Evolutionary conservation across 306 rosid genomes (phyloP).

Genomic region (Castanopsis chinensis): DNA sequence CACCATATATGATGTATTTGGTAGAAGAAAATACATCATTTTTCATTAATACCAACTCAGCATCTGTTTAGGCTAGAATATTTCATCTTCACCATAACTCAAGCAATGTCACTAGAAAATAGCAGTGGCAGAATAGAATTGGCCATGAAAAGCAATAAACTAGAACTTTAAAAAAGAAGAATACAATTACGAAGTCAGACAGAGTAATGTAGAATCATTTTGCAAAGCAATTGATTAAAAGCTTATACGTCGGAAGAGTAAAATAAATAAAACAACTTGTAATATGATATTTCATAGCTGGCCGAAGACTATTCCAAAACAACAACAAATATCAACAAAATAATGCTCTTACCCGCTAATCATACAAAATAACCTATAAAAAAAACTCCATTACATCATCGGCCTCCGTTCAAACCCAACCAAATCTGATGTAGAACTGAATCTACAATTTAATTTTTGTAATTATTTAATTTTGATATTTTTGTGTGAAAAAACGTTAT

Average conservation of each 20-base stretch:
- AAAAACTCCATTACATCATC: background rate
- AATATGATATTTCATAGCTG: background rate
- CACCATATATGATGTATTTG: too few relatives aligned
- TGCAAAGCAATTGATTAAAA: background rate
- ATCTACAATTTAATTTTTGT: too few relatives aligned
- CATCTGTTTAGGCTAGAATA: too few relatives aligned
- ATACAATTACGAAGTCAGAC: background rate
- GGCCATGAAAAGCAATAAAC: background rate
- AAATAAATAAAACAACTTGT: background rate
- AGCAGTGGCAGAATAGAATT: background rate
- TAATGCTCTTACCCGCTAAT: background rate
- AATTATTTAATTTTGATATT: too few relatives aligned
- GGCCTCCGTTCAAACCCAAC: too few relatives aligned
- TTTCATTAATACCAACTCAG: too few relatives aligned
- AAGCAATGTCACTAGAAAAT: background rate
- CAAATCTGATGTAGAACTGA: too few relatives aligned
- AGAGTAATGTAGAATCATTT: background rate
- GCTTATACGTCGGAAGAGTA: background rate
- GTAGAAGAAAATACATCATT: too few relatives aligned
- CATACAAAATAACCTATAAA: background rate
- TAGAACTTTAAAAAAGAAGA: background rate
- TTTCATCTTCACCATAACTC: background rate
- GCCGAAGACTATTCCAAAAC: background rate
- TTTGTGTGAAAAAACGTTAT: too few relatives aligned
- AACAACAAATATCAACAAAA: background rate